Conservation (phyloP, 768 basidiomycete species). For the Hericium rajendrae region DNA sequence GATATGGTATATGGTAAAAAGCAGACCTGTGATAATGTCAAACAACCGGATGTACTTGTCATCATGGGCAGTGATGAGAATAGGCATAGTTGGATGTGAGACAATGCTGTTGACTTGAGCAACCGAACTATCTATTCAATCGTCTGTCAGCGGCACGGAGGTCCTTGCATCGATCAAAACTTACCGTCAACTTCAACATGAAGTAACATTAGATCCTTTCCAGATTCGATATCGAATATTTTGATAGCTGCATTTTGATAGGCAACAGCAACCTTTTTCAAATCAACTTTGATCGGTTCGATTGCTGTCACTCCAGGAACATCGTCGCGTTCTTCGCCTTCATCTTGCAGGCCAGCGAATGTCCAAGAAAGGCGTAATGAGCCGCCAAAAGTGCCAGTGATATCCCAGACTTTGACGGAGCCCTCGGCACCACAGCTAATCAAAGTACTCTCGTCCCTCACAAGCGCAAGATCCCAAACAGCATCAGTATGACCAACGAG, state of each 20-base stretch:
- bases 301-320: slow-evolving; percentile 68
- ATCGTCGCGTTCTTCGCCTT: slow-evolving; percentile 32
- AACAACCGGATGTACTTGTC: slow-evolving; percentile 90
- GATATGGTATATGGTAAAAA: background rate
- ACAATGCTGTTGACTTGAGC: slow-evolving; percentile 82
- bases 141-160: background rate
- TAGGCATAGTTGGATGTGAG: slow-evolving; percentile 84
- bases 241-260: slow-evolving; percentile 86
- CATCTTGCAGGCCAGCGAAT: slow-evolving; percentile 56
- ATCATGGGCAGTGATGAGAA: slow-evolving; percentile 86
- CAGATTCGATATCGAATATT: slow-evolving; percentile 84
- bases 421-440: slow-evolving; percentile 92
- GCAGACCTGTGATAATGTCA: slow-evolving; percentile 66
- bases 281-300: slow-evolving; percentile 72
- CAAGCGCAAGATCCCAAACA: slow-evolving; percentile 89
- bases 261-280: slow-evolving; percentile 83
- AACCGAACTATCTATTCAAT: slow-evolving; percentile 45
- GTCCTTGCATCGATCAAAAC: background rate
- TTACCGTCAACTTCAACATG: slow-evolving; percentile 19
- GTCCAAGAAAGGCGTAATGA: slow-evolving; percentile 73
- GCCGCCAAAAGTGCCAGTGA: slow-evolving; percentile 55
- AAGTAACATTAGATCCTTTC: slow-evolving; percentile 60
- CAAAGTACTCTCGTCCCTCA: slow-evolving; percentile 73
- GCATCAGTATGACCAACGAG: slow-evolving; percentile 92
- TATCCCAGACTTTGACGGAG: slow-evolving; percentile 88